Evolutionary conservation across 768 basidiomycete genomes (phyloP), one percentile per base, ranked within the genome.

Genomic region (Serpula lacrymans): DNA sequence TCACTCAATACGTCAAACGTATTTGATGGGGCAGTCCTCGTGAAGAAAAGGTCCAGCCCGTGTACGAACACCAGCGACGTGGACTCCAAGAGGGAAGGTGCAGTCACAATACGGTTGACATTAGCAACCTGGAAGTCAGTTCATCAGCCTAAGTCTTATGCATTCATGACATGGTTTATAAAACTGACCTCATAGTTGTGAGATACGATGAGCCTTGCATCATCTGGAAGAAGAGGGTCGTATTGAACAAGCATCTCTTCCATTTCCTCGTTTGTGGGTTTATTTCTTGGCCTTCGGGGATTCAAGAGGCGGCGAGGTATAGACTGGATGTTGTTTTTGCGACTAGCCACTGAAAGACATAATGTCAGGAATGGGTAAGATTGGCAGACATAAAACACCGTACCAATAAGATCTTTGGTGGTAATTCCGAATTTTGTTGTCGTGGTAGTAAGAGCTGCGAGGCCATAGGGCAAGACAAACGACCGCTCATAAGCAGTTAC

Each of bases 1-100:
- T 93, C 87, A 52, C 78, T 89, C 6, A 98, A 75, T 18, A 96
- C 82, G 55, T 98, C 95, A 53, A 98, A 98, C 14, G 91, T 90
- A 28, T 78, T 81, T 9, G 90, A 93, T 2, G 94, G 91, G 27
- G 88, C 77, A 4, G 89, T 74, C 12, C 91, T 78, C 9, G 89
- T 89, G 20, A 82, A 68, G 74, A 97, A 97, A 48, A 97, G 70
- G 63, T 98, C 95, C 6, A 93, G 71, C 4, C 95, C 94, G 52
- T 83, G 82, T 1, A 82, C 79, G 54, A 97, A 81, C 20, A 97
- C 77, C 5, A 97, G 64, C 0, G 92, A 92, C 0, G 92, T 97
- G 4, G 91, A 94, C 62, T 98, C 95, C 18, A 96, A 77, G 2
- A 89, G 72, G 1, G 93, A 82, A 0, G 94, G 88, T 0, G 89